Conservation (phyloP, 2,329 filamentous ascomycete species). For the Pseudogymnoascus pannorum region DNA sequence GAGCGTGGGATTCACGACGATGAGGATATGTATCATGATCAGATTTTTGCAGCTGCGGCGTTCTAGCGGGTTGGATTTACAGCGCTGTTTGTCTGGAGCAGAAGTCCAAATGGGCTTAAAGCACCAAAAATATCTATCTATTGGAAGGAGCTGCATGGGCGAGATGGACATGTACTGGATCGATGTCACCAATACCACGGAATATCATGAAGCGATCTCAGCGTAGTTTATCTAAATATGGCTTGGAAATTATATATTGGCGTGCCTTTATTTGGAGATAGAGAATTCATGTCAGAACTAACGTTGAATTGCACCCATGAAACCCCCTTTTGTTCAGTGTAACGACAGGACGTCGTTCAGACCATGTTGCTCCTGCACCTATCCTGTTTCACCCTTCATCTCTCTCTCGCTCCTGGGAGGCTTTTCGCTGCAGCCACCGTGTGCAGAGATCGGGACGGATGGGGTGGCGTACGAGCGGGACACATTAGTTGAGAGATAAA, state of each 20-base stretch:
- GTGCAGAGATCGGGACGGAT: background rate
- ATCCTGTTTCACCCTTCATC: background rate
- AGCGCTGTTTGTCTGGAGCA: background rate
- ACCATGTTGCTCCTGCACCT: background rate
- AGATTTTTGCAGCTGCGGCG: background rate
- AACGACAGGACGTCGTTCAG: background rate
- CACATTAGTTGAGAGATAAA: background rate
- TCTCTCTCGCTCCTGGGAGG: background rate
- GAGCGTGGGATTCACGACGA: background rate
- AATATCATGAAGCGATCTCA: background rate
- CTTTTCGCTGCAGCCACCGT: background rate
- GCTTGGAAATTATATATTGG: background rate
- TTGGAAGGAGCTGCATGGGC: background rate
- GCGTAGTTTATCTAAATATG: background rate
- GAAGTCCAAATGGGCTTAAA: background rate
- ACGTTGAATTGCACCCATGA: background rate
- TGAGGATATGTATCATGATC: background rate
- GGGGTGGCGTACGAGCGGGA: background rate
- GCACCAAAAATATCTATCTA: background rate
- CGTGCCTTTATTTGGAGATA: background rate
- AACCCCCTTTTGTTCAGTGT: background rate
- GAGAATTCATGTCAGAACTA: background rate
- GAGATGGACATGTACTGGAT: background rate
- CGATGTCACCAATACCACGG: background rate
- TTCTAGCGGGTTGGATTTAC: conserved; percentile 3